Percentiles rank a stretch among this genome's conserved stretches.
Evolutionary conservation across 2,329 filamentous ascomycete species (phyloP).

Genomic region (Neurospora sp.): DNA sequence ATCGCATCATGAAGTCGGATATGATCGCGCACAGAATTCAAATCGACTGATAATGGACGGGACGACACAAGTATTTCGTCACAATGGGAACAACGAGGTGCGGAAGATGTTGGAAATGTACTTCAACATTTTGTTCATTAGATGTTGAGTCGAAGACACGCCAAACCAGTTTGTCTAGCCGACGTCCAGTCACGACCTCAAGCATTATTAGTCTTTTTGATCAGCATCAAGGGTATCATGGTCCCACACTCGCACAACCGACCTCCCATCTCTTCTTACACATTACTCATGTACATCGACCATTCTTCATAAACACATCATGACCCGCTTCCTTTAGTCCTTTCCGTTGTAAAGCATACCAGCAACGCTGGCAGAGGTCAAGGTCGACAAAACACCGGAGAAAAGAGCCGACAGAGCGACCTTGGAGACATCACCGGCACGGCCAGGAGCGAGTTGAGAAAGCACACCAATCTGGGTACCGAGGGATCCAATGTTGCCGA

Average conservation of each 20-base stretch:
- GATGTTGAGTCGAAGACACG: not conserved
- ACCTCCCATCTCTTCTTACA: not conserved
- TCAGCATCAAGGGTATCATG: not conserved
- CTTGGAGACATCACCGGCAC: slow-evolving; percentile 64
- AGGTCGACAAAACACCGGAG: slow-evolving; percentile 67
- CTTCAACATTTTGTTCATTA: not conserved
- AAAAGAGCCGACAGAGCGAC: slow-evolving; percentile 70
- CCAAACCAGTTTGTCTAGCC: not conserved
- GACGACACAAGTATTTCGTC: not conserved
- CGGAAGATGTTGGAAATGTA: not conserved
- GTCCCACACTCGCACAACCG: not conserved
- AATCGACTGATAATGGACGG: not conserved
- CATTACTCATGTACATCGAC: not conserved
- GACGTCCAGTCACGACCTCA: not conserved
- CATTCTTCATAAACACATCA: not conserved
- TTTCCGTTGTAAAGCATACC: slow-evolving; percentile 47
- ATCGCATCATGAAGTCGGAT: not conserved
- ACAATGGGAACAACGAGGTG: not conserved
- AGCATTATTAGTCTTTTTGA: not conserved
- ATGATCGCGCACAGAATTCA: not conserved
- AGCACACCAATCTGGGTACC: slow-evolving; percentile 87
- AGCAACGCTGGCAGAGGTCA: slow-evolving; percentile 70
- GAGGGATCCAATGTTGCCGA: slow-evolving; percentile 79
- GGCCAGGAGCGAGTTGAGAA: slow-evolving; percentile 65
- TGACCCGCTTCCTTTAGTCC: not conserved